A percentile compares a stretch with the other conserved stretches of the same genome.
These are phyloP conservation scores for Suhomyces vadensis DNA, from an alignment of 805 yeast species.

Conservation along the genomic window DNA sequence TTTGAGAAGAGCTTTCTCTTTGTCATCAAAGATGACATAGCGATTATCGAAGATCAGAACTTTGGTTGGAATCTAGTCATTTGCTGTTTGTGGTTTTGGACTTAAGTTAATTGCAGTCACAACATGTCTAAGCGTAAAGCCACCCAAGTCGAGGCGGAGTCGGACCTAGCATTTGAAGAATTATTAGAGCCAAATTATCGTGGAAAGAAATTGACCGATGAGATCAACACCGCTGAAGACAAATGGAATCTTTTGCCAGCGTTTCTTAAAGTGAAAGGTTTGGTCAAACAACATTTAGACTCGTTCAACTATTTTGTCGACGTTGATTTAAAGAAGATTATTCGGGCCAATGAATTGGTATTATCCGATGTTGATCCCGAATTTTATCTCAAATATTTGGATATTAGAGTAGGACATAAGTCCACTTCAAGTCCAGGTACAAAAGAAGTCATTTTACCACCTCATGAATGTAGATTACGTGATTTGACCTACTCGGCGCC, in stretches of 20 bases:
- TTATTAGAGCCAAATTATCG: conserved; percentile 77
- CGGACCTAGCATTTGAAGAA: conserved; percentile 70
- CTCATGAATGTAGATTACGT: conserved; percentile 93
- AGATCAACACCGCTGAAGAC: conserved; percentile 87
- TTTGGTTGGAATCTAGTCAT: too few relatives aligned
- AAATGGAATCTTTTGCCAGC: conserved; percentile 98
- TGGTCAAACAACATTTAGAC: conserved; percentile 95
- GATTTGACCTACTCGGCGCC: conserved; percentile 96
- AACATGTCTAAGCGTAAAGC: conserved; percentile 6
- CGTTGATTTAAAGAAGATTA: conserved; percentile 87
- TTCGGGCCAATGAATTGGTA: conserved; percentile 84
- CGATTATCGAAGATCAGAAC: too few relatives aligned
- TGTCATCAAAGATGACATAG: too few relatives aligned
- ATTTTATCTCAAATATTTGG: conserved; percentile 88
- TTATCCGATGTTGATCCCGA: conserved; percentile 96
- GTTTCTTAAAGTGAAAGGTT: conserved; percentile 89
- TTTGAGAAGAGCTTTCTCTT: too few relatives aligned
- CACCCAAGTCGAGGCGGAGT: conserved; percentile 14
- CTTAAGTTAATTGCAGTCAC: not conserved
- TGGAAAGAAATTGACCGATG: conserved; percentile 86
- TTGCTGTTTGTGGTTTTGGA: too few relatives aligned
- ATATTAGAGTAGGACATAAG: conserved; percentile 85
- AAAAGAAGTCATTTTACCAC: conserved; percentile 70
- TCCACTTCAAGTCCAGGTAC: conserved; percentile 51
- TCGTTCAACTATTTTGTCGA: conserved; percentile 98